Evolutionary conservation across 306 rosid species (phyloP).

Genomic region (Citrullus amarus): DNA sequence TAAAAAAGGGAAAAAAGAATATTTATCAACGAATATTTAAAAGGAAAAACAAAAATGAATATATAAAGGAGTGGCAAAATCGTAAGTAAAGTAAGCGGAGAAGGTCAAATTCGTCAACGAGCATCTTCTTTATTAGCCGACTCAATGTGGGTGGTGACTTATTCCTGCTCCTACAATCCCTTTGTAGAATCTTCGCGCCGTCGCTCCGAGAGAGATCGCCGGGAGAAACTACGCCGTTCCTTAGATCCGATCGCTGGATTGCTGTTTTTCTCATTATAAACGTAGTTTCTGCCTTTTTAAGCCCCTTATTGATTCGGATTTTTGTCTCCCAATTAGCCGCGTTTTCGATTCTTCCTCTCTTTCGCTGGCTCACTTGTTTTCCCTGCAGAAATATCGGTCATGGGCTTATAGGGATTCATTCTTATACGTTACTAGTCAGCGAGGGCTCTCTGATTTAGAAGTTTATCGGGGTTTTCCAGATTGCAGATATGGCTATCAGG

Average conservation of each 20-base stretch:
- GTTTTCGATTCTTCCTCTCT: conserved; percentile 24
- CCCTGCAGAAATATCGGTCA: conserved; percentile 20
- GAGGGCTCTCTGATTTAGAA: conserved; percentile 29
- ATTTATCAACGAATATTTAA: background rate
- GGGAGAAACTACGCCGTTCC: background rate
- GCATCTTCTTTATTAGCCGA: background rate
- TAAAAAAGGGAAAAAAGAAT: no score
- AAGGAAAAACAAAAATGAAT: background rate
- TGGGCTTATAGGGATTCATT: conserved; percentile 31
- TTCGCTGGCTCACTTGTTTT: conserved; percentile 16
- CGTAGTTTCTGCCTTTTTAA: background rate
- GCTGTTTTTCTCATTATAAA: background rate
- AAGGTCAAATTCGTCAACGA: background rate
- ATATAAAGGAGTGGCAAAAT: background rate
- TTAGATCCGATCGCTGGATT: background rate
- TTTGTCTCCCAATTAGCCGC: background rate
- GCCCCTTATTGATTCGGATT: conserved; percentile 14
- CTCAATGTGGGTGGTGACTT: background rate
- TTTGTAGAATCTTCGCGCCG: background rate
- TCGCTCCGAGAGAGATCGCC: background rate
- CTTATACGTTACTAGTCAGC: conserved; percentile 6
- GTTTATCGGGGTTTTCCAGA: conserved; percentile 17
- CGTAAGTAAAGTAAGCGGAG: background rate
- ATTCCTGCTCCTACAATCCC: background rate
- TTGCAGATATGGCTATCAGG: conserved; percentile 58